These are phyloP conservation scores for Ambrosiella beaveri DNA, from an alignment of 2,329 filamentous ascomycete species.

Conservation along the genomic window DNA sequence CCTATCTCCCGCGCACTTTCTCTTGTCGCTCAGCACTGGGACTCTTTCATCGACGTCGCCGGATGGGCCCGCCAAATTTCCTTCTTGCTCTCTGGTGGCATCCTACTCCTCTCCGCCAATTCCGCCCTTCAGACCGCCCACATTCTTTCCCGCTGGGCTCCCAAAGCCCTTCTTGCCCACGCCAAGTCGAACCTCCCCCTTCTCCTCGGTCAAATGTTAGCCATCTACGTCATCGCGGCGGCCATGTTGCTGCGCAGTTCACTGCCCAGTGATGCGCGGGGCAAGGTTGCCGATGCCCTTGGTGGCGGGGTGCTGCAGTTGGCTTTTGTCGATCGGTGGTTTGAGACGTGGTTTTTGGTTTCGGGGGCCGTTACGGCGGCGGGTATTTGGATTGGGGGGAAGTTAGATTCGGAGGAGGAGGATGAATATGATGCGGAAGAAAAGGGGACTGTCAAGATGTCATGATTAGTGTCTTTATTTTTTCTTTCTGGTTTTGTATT, in stretches of 20 bases:
- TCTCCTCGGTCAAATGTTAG: slow-evolving; percentile 62
- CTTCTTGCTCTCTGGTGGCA: slow-evolving; percentile 66
- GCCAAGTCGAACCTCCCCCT: slow-evolving; percentile 63
- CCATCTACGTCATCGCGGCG: slow-evolving; percentile 71
- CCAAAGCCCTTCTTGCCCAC: slow-evolving; percentile 53
- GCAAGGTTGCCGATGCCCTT: slow-evolving; percentile 59
- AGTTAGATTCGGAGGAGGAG: slow-evolving; percentile 34
- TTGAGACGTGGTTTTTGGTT: slow-evolving; percentile 69
- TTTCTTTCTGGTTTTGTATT: not conserved
- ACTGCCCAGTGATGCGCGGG: slow-evolving; percentile 58
- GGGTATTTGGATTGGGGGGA: slow-evolving; percentile 48
- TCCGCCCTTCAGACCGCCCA: slow-evolving; percentile 73
- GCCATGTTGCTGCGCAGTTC: slow-evolving; percentile 48
- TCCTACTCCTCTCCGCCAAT: slow-evolving; percentile 65
- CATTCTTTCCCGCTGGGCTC: slow-evolving; percentile 60
- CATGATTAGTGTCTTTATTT: slow-evolving; percentile 22
- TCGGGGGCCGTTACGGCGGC: slow-evolving; percentile 47
- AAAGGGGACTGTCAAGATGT: slow-evolving; percentile 56
- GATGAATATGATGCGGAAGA: slow-evolving; percentile 43
- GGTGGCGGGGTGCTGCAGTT: slow-evolving; percentile 51
- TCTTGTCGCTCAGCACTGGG: slow-evolving; percentile 66
- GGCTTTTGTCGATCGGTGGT: slow-evolving; percentile 51
- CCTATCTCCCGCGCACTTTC: slow-evolving; percentile 73
- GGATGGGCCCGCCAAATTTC: slow-evolving; percentile 82
- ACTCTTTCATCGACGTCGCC: slow-evolving; percentile 62